Evolutionary conservation across 495 filamentous ascomycete genomes (phyloP), one percentile per base, ranked within the genome.

Genomic region (Penicillium atrosanguineum): DNA sequence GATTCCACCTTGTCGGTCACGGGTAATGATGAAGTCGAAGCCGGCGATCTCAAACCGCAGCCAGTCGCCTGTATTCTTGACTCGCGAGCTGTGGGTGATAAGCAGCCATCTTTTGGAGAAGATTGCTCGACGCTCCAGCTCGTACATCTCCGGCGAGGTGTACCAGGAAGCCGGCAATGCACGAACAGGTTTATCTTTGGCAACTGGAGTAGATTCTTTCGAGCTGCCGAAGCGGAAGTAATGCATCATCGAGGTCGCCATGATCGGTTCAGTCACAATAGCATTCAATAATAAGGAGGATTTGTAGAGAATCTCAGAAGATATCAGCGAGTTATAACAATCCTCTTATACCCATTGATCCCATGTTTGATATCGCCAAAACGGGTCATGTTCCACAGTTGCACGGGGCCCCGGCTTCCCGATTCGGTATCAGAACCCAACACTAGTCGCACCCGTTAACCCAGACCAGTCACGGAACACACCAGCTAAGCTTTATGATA

Each of bases 161-260:
- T 79, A 81, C 77, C 76, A 81, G 39, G 72, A 76, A 40, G 74
- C 69, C 19, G 76, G 76, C 19, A 80, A 56, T n/a, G 74, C 72
- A 19, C 68, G 66, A 9, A 69, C 59, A 1, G 64, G 62, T 0
- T 53, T 52, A 5, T 55, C 50, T 16, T 59, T 67, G 11, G 37
- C 23, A 5, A 23, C 43, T 50, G 56, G 39, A 15, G 39, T 25
- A 48, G 52, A 19, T 21, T 56, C 52, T 8, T 62, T 60, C 19
- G 63, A 37, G 15, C 59, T 56, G 46, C 56, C 60, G 55, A 71
- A 71, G 54, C 61, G 49, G 16, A 70, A 60, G 42, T 69, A 70
- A 42, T 69, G 61, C 21, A 70, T 52, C 61, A 70, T 57, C n/a
- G 58, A 61, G 48, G 57, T 37, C 16, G 57, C 50, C 58, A 67